Evolutionary conservation across 352 stramenopile species (phyloP), one percentile per base, ranked within the genome.

Genomic region (Lagenidium giganteum): DNA sequence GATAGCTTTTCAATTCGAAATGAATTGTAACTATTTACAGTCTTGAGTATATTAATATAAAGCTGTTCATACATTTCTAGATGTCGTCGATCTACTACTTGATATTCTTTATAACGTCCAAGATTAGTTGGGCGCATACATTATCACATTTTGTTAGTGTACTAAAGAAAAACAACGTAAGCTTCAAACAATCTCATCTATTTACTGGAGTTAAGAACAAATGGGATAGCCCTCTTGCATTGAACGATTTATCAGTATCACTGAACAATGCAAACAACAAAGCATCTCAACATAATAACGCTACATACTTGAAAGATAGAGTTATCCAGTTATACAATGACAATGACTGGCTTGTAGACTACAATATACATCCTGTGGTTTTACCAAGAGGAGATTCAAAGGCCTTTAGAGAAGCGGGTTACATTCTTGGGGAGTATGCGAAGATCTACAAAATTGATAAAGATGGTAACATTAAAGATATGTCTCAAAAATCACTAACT

Each of bases 71-170:
- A 43, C 17, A n/a, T 18, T 17, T 43, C 16, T 20, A 51, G 24
- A 32, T 51, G 43, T 23, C 9, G 28, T 28, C 17, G n/a, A 42
- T 51, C 43, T n/a, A 20, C 20, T 22, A 51, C 30, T 28, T 32
- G 5, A 43, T 51, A 51, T 20, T 51, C 43, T 38, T 51, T 51
- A 38, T n/a, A n/a, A n/a, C n/a, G n/a, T n/a, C n/a, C n/a, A n/a
- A n/a, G n/a, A n/a, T n/a, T n/a, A n/a, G n/a, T n/a, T n/a, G n/a
- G n/a, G n/a, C n/a, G n/a, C n/a, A n/a, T n/a, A n/a, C n/a, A n/a
- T n/a, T n/a, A n/a, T n/a, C n/a, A n/a, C n/a, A n/a, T n/a, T n/a
- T n/a, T n/a, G n/a, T n/a, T n/a, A n/a, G n/a, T n/a, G n/a, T n/a
- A n/a, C n/a, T n/a, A n/a, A n/a, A n/a, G n/a, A 42, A 42, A 42